Evolutionary conservation across 768 basidiomycete species (phyloP), one percentile per base, ranked within the genome.

Genomic region (Mycena galericulata): DNA sequence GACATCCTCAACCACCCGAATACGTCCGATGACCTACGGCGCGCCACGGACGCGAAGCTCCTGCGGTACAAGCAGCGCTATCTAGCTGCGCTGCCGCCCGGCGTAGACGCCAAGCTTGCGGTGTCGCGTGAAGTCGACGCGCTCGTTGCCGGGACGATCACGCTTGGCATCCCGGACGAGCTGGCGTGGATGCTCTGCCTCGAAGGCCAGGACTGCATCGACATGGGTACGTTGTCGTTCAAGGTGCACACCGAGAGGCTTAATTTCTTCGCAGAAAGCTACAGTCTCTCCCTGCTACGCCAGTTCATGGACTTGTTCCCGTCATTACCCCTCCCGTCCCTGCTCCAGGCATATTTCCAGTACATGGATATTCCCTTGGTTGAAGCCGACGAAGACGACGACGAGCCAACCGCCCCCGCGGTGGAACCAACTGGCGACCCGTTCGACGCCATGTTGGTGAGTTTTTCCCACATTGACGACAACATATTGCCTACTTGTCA

Each of bases 1-100:
- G 92, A 95, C 71, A 81, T 97, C n/a, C 78, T 96, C 34, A 91
- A 90, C 66, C 96, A 97, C 72, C 93, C 92, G 0, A 83, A 85
- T 69, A 92, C 96, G 0, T 82, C 90, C 0, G 95, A 97, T 72
- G 89, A 90, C 7, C 80, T 94, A n/a, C 91, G 95, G n/a, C 85
- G 92, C 14, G 78, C 82, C 50, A 90, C 89, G 1, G 97, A 98
- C 75, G 81, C 88, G 29, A 96, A 93, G 70, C 83, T 96, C 11
- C 81, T 97, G 40, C 82, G 84, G 22, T 85, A 90, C 73, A 90
- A 88, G 68, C 85, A 89, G 63, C 83, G 84, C 14, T 84, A 89
- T 59, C 82, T 96, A n/a, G 76, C 83, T 55, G 83, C 91, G 4
- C 74, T 96, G 20, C 89, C 93, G 8, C 74, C 78, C 4, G 73